These are phyloP conservation scores for Yamadazyma laniorum DNA, from an alignment of 805 yeast species.

Conservation along the genomic window DNA sequence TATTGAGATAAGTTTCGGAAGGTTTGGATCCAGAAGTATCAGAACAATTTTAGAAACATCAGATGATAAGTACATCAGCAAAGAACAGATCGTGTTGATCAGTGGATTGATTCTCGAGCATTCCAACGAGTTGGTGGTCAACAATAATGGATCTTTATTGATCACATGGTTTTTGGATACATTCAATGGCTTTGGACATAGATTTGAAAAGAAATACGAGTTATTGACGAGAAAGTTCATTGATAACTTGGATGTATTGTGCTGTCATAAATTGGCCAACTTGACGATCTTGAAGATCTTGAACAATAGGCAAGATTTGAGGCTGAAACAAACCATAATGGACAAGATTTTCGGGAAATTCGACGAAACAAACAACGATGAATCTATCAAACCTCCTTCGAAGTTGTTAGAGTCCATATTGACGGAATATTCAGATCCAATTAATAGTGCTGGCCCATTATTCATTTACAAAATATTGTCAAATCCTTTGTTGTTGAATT, in stretches of 20 bases:
- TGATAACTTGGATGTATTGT: conserved; percentile 60
- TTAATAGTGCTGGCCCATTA: conserved; percentile 49
- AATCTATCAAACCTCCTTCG: conserved; percentile 35
- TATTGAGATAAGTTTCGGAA: conserved; percentile 75
- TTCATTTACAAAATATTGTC: conserved; percentile 79
- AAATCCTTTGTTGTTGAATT: conserved; percentile 54
- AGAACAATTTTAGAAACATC: conserved; percentile 88
- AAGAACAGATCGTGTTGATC: conserved; percentile 67
- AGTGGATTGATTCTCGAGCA: conserved; percentile 76
- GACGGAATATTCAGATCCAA: conserved; percentile 50
- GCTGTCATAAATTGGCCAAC: conserved; percentile 82
- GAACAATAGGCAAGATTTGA: conserved; percentile 62
- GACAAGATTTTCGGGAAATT: conserved; percentile 62
- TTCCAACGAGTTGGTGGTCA: conserved; percentile 75
- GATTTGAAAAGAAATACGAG: conserved; percentile 49
- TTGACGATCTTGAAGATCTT: conserved; percentile 77
- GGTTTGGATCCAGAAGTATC: conserved; percentile 94
- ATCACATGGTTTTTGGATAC: conserved; percentile 95
- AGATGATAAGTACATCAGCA: conserved; percentile 28
- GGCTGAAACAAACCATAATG: conserved; percentile 61
- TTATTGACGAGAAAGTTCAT: conserved; percentile 62
- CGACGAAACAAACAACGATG: conserved; percentile 24
- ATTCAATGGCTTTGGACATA: conserved; percentile 25
- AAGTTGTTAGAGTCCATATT: conserved; percentile 56
- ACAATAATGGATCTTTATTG: conserved; percentile 83